Evolutionary conservation across 352 stramenopile species (phyloP).

Genomic region (Phytophthora ohioensis): DNA sequence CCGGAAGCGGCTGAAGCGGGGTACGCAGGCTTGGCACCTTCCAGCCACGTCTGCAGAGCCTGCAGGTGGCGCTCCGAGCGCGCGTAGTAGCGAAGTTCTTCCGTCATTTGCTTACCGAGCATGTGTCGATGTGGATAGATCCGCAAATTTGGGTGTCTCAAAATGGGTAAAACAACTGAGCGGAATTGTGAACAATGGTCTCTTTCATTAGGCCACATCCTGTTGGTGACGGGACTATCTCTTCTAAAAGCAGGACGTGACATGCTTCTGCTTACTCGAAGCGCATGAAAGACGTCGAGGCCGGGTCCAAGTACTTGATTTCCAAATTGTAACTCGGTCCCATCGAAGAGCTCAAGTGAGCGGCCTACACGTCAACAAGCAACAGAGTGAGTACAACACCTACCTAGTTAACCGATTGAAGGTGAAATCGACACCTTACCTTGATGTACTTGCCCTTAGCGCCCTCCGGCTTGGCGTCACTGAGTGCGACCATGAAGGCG

Average conservation of each 20-base stretch:
- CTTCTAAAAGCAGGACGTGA: slow-evolving; percentile 31
- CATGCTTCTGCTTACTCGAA: slow-evolving; percentile 66
- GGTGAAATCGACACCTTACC: slow-evolving; percentile 23
- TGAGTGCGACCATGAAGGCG: slow-evolving; percentile 93
- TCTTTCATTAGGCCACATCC: slow-evolving; percentile 23
- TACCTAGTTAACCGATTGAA: background rate
- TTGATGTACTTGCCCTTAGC: slow-evolving; percentile 96
- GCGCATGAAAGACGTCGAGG: slow-evolving; percentile 87
- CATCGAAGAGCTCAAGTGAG: slow-evolving; percentile 90
- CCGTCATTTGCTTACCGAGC: slow-evolving; percentile 63
- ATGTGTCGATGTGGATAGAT: slow-evolving; percentile 25
- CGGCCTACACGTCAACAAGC: slow-evolving; percentile 42
- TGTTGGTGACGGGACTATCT: slow-evolving; percentile 29
- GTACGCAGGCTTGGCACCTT: slow-evolving; percentile 38
- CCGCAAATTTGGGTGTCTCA: slow-evolving; percentile 12
- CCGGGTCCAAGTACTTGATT: slow-evolving; percentile 86
- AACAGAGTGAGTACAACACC: slow-evolving; percentile 11
- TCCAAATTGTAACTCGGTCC: slow-evolving; percentile 81
- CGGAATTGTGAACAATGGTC: slow-evolving; percentile 20
- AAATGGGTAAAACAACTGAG: slow-evolving; percentile 18
- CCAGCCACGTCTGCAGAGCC: slow-evolving; percentile 72
- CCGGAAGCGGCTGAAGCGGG: slow-evolving; percentile 32
- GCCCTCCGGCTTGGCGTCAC: slow-evolving; percentile 91
- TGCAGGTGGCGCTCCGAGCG: slow-evolving; percentile 78
- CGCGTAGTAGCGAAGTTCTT: slow-evolving; percentile 79